Base-by-base conservation (phyloP, 306 rosid species). In the Lathyrus tuberosus region DNA sequence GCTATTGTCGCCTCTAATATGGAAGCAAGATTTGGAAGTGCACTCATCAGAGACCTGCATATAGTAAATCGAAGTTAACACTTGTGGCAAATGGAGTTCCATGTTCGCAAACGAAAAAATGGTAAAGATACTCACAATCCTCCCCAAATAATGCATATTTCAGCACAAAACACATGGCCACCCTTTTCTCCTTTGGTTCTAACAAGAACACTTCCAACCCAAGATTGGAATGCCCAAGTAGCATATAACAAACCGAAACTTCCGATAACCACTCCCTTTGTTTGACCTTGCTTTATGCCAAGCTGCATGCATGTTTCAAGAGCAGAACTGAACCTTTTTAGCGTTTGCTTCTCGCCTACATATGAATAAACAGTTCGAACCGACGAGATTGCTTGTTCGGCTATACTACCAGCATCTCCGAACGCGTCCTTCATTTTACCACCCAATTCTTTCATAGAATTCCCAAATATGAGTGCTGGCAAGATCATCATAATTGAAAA, bases 361-460 rank as follows among this genome's bases (percentile, higher is more conserved):
- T 83, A 91, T 17, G 96, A 85, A 78, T 85, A 91, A 30, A 87
- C 96, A 0, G 80, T 88, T 0, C 88, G 83, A 47, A 91, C 72
- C 0, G 96, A 91, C 5, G 94, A 91, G 69, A 91, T 76, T 47
- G 91, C 88, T 81, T 91, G 97, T 78, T 91, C 93, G 8, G 93
- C 93, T 57, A 86, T 81, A 67, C 89, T 77, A 3, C 97, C 94
- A n/a, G 90, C 93, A 75, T 78, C 78, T 33, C 82, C 91, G 24
- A 87, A 88, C 13, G 87, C 80, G 40, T 72, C 81, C 69, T 82
- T 85, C 71, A 80, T 83, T 77, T 84, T 69, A 14, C 2, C 14
- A 20, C 84, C 96, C 13, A 85, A 16, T 13, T 84, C 81, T 75
- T 88, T 84, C 65, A 86, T n/a, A 10, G 43, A 56, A 71, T 83